These are phyloP conservation scores for Fomitopsis palustris DNA, from an alignment of 1,284 basidiomycete genomes.

Conservation along the genomic window DNA sequence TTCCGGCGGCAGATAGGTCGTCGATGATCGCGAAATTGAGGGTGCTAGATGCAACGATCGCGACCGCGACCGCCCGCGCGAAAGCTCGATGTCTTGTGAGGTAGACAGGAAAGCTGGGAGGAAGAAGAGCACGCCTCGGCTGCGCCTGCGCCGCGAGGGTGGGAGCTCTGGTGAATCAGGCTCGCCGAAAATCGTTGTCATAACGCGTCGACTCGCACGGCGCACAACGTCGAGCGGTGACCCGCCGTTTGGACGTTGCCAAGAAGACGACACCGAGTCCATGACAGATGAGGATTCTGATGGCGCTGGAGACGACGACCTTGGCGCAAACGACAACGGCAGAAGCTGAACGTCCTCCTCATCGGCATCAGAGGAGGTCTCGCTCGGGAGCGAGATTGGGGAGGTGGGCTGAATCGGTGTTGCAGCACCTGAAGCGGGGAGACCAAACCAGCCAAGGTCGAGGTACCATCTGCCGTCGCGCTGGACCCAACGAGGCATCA, in stretches of 20 bases:
- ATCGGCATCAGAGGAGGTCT: slow-evolving; percentile 37
- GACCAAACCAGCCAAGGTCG: slow-evolving; percentile 58
- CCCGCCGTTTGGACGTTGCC: slow-evolving; percentile 13
- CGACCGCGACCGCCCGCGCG: slow-evolving; percentile 27
- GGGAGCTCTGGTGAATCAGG: slow-evolving; percentile 38
- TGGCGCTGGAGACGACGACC: slow-evolving; percentile 50
- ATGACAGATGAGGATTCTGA: slow-evolving; percentile 43
- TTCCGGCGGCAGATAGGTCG: slow-evolving; percentile 30
- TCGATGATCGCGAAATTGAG: slow-evolving; percentile 9
- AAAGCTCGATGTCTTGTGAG: slow-evolving; percentile 44
- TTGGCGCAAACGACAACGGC: slow-evolving; percentile 58
- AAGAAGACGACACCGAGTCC: slow-evolving; percentile 31
- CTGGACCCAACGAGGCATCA: slow-evolving; percentile 67
- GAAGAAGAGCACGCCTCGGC: slow-evolving; percentile 72
- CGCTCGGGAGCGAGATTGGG: slow-evolving; percentile 32
- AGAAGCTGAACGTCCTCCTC: slow-evolving; percentile 55
- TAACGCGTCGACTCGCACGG: slow-evolving; percentile 53
- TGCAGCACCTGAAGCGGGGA: slow-evolving; percentile 44
- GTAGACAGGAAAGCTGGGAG: slow-evolving; percentile 75
- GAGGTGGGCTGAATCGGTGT: slow-evolving; percentile 46
- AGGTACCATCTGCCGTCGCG: slow-evolving; percentile 70
- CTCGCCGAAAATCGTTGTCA: slow-evolving; percentile 39
- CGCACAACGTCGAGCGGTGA: slow-evolving; percentile 43
- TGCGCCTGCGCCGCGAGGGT: slow-evolving; percentile 40
- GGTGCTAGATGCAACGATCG: slow-evolving; percentile 13